A percentile compares a stretch with the other conserved stretches of the same genome.
phyloP scores from a whole-genome alignment of 371 early-diverging fungal species.

The Smittium mucronatum region DNA sequence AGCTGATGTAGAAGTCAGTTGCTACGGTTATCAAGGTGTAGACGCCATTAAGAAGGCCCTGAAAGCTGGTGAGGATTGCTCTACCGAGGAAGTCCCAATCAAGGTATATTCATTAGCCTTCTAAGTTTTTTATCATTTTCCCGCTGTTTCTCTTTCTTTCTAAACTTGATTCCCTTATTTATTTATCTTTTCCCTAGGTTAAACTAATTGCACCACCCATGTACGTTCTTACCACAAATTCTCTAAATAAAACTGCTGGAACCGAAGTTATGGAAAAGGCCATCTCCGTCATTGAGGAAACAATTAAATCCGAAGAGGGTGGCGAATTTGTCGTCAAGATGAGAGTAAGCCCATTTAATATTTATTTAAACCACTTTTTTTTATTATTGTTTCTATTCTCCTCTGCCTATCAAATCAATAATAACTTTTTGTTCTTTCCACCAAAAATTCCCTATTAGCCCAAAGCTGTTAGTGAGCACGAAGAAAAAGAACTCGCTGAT shows the following conservation, averaged over 20 bases:
- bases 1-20: constrained; percentile 95
- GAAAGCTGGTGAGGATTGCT: constrained; percentile 74
- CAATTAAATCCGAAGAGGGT: constrained; percentile 48
- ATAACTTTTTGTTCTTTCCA: too few species aligned
- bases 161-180: background rate
- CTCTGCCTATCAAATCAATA: too few species aligned
- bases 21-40: constrained; percentile 94
- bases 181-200: background rate
- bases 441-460: too few species aligned
- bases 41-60: constrained; percentile 92
- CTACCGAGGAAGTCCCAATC: constrained; percentile 71
- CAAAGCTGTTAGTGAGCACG: constrained; percentile 77
- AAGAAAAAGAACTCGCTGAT: constrained; percentile 87
- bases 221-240: constrained; percentile 84
- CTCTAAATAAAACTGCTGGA: constrained; percentile 75
- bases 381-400: too few species aligned
- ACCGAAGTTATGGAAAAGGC: constrained; percentile 82
- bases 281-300: constrained; percentile 66
- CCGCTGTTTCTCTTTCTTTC: background rate
- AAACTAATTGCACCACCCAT: constrained; percentile 87
- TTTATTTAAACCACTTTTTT: too few species aligned
- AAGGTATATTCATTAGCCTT: constrained; percentile 38
- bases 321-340: constrained; percentile 78
- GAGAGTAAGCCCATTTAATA: constrained; percentile 28
- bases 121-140: background rate